Evolutionary conservation across 2,329 filamentous ascomycete species (phyloP).

Genomic region (Aureobasidium sp.): DNA sequence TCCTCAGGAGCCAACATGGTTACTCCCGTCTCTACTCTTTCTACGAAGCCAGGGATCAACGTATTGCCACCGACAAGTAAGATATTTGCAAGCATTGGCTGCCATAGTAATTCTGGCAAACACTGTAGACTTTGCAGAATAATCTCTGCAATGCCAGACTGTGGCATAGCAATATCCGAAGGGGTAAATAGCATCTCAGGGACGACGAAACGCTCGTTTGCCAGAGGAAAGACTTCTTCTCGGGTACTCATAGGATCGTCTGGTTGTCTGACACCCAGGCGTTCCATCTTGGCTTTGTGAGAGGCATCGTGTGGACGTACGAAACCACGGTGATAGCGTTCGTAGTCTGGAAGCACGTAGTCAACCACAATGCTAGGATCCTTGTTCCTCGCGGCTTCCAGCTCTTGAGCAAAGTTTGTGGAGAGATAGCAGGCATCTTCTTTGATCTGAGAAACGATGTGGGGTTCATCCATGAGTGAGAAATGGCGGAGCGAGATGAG

Average conservation of each 20-base stretch:
- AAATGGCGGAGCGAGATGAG: conserved; percentile 86
- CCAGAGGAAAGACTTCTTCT: conserved; percentile 79
- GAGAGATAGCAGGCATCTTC: conserved; percentile 82
- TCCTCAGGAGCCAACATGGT: conserved; percentile 48
- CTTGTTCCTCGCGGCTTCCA: conserved; percentile 68
- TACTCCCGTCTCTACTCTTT: conserved; percentile 51
- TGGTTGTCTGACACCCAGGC: conserved; percentile 34
- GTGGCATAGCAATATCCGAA: conserved; percentile 73
- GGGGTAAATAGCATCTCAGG: conserved; percentile 88
- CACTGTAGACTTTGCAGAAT: conserved; percentile 67
- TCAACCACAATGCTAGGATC: conserved; percentile 64
- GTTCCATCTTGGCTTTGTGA: conserved; percentile 47
- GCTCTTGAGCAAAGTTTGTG: conserved; percentile 64
- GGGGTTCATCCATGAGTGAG: conserved; percentile 88
- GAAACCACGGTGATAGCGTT: conserved; percentile 57
- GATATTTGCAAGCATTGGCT: conserved; percentile 77
- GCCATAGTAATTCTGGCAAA: conserved; percentile 76
- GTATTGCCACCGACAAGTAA: conserved; percentile 83
- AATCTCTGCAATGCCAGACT: conserved; percentile 75
- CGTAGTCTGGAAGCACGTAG: conserved; percentile 83
- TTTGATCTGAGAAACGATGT: conserved; percentile 94
- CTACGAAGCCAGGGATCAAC: conserved; percentile 71
- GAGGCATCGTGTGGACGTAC: conserved; percentile 70
- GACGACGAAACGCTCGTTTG: conserved; percentile 85
- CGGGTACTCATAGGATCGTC: conserved; percentile 30